Evolutionary conservation across 2,329 filamentous ascomycete species (phyloP).

Genomic region (Ophiocordyceps camponoti-leonardi): DNA sequence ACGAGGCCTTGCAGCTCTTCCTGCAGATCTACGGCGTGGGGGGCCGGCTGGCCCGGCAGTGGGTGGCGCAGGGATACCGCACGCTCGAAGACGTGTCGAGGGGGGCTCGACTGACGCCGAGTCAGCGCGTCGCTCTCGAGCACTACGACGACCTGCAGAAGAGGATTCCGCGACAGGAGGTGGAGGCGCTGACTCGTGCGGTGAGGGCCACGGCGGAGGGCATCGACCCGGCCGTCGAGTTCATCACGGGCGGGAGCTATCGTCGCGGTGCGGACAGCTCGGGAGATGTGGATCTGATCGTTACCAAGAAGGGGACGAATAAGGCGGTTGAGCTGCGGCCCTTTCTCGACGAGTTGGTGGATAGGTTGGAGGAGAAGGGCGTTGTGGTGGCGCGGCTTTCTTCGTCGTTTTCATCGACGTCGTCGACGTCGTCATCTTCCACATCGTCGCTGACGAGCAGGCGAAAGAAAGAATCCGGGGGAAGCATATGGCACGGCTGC

Average conservation of each 20-base stretch:
- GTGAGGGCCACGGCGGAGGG: slow-evolving; percentile 40
- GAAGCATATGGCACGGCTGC: slow-evolving; percentile 80
- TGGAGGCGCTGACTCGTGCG: slow-evolving; percentile 48
- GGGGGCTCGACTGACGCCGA: slow-evolving; percentile 45
- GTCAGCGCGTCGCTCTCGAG: slow-evolving; percentile 61
- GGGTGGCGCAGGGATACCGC: slow-evolving; percentile 58
- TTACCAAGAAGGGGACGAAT: slow-evolving; percentile 48
- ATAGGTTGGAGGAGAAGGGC: slow-evolving; percentile 34
- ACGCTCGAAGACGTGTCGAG: slow-evolving; percentile 54
- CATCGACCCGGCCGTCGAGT: slow-evolving; percentile 47
- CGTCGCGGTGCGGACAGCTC: slow-evolving; percentile 58
- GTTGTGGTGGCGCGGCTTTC: slow-evolving; percentile 61
- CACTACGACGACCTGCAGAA: slow-evolving; percentile 65
- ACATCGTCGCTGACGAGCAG: not conserved
- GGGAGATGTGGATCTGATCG: slow-evolving; percentile 71
- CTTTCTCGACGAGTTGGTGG: slow-evolving; percentile 47
- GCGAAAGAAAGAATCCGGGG: slow-evolving; percentile 16
- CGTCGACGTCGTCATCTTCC: slow-evolving; percentile 2
- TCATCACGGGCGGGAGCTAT: slow-evolving; percentile 72
- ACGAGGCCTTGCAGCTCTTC: slow-evolving; percentile 50
- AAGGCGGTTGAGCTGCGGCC: slow-evolving; percentile 37
- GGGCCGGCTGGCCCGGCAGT: slow-evolving; percentile 48
- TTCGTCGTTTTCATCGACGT: slow-evolving; percentile 16
- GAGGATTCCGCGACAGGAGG: slow-evolving; percentile 63
- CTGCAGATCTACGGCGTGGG: slow-evolving; percentile 69